phyloP scores from a whole-genome alignment of 2,329 filamentous ascomycete species.

The Aspergillus quadricinctus region DNA sequence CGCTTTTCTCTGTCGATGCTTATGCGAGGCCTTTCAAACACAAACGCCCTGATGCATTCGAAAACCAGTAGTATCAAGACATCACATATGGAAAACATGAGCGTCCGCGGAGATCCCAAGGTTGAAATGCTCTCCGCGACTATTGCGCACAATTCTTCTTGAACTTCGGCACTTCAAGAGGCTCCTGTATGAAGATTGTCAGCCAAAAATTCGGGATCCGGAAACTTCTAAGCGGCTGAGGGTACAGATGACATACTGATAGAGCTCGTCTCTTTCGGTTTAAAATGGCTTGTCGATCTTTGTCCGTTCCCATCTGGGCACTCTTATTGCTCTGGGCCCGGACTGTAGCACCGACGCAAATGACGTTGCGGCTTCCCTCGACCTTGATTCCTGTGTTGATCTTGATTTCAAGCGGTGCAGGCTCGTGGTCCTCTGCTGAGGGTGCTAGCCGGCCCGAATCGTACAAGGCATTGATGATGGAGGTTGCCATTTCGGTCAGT shows the following conservation, averaged over 20 bases:
- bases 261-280: conserved; percentile 18
- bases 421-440: conserved; percentile 5
- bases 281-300: neutral
- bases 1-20: neutral
- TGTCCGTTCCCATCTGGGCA: neutral
- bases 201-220: neutral
- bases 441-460: conserved; percentile 12
- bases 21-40: neutral
- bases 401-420: conserved; percentile 20
- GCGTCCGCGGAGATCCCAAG: neutral
- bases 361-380: conserved; percentile 23
- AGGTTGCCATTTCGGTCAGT: conserved; percentile 21
- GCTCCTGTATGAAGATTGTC: neutral
- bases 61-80: neutral
- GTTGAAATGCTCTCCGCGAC: neutral
- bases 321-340: neutral
- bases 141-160: neutral
- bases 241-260: conserved; percentile 17
- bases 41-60: neutral
- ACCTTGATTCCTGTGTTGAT: conserved; percentile 28
- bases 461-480: conserved; percentile 21
- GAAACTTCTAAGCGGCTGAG: neutral
- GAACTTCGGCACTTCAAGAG: neutral
- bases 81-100: neutral
- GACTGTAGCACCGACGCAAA: conserved; percentile 16